phyloP scores from a whole-genome alignment of 768 basidiomycete genomes.

The Termitomyces sp. region DNA sequence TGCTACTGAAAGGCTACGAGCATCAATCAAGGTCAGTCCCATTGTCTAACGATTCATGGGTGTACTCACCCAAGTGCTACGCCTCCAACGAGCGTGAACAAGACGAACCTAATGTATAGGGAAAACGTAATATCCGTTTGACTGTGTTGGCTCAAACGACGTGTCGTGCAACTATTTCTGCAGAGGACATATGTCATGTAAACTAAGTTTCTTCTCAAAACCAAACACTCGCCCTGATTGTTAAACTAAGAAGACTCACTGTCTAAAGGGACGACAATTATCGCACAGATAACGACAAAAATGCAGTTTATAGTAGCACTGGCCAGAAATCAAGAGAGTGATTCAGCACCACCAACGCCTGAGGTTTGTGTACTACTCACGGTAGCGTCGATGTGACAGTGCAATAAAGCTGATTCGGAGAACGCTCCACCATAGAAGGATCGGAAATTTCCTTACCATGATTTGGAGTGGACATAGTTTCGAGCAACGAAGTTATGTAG shows the following conservation, averaged over 20 bases:
- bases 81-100: neutral
- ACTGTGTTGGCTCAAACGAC: neutral
- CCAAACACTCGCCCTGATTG: neutral
- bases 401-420: neutral
- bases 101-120: neutral
- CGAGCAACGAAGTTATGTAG: neutral
- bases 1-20: neutral
- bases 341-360: neutral
- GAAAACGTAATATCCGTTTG: neutral
- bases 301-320: neutral
- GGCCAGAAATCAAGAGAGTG: neutral
- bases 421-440: neutral
- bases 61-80: neutral
- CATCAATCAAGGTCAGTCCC: neutral
- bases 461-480: neutral
- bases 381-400: neutral
- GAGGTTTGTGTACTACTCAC: neutral
- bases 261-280: neutral
- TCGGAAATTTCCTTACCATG: neutral
- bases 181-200: neutral
- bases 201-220: neutral
- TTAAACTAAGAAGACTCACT: neutral
- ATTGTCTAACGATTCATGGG: neutral
- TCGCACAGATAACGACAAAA: neutral
- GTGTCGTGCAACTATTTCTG: neutral